These are phyloP conservation scores for Naganishia vishniacii DNA, from an alignment of 768 basidiomycete genomes.

Conservation along the genomic window DNA sequence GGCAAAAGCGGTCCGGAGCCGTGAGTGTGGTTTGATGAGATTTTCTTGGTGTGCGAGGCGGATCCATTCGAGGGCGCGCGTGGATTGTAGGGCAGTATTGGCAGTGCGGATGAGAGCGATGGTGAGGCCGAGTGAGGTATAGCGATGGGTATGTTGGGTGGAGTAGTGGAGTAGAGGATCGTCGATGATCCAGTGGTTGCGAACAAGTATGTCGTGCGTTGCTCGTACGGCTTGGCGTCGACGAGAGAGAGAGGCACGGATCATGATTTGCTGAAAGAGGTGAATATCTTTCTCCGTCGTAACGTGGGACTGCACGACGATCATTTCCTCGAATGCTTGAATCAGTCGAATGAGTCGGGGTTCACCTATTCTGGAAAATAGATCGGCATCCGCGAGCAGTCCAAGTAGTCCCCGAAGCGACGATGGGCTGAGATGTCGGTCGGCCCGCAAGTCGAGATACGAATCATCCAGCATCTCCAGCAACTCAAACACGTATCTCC, in stretches of 20 bases:
- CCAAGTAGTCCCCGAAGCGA: background rate
- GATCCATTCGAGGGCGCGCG: background rate
- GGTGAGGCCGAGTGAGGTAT: background rate
- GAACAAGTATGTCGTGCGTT: background rate
- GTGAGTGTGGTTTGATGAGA: slow-evolving; percentile 1
- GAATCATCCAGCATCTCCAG: slow-evolving; percentile 19
- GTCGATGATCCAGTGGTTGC: background rate
- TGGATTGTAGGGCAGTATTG: background rate
- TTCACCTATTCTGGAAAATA: background rate
- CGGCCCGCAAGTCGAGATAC: background rate
- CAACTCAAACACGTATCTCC: background rate
- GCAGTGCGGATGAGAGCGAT: slow-evolving; percentile 12
- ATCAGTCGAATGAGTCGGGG: background rate
- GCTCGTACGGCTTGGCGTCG: background rate
- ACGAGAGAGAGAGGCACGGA: background rate
- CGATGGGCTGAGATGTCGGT: background rate
- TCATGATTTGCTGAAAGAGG: background rate
- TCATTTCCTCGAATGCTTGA: background rate
- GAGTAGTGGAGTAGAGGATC: background rate
- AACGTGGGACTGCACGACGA: no score
- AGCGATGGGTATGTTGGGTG: background rate
- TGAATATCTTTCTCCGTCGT: background rate
- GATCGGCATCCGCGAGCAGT: background rate
- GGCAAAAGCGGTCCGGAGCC: background rate
- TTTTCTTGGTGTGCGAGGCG: background rate